phyloP scores from a whole-genome alignment of 139 green algal species.

The Closterium sp. region DNA sequence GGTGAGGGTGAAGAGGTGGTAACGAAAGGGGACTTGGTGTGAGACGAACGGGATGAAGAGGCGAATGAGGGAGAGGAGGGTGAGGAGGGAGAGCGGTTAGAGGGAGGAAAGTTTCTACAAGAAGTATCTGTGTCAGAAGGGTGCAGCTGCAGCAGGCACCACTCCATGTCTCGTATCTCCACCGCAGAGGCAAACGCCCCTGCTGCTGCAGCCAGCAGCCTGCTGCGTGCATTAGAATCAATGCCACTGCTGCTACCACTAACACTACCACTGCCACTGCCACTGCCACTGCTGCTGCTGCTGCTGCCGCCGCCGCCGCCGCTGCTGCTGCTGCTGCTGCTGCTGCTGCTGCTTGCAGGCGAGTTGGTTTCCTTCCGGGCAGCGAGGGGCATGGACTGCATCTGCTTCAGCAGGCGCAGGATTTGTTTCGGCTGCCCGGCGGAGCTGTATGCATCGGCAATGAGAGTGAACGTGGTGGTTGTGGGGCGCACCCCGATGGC shows the following conservation, averaged over 20 bases:
- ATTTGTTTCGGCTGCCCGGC: not conserved
- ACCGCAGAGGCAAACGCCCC: not conserved
- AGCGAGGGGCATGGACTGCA: not conserved
- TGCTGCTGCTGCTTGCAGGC: not conserved
- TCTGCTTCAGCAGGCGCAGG: not conserved
- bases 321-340: not conserved
- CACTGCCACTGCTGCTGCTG: not conserved
- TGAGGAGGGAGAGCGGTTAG: not conserved
- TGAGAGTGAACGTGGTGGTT: not conserved
- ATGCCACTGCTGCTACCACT: not conserved
- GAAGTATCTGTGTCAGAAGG: not conserved
- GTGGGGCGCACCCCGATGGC: not conserved
- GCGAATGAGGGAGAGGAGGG: not conserved
- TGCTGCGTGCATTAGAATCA: not conserved
- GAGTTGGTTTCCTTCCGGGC: not conserved
- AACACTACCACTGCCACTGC: not conserved
- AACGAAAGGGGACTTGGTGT: not conserved
- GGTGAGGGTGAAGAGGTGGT: too few relatives aligned
- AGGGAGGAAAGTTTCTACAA: too few relatives aligned
- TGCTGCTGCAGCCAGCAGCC: not conserved
- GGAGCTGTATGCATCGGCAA: not conserved
- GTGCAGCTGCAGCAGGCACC: not conserved
- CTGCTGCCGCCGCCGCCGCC: not conserved
- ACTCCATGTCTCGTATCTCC: not conserved
- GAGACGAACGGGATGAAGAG: not conserved